Base-by-base conservation (phyloP, 306 rosid genomes). In the Benincasa hispida region DNA sequence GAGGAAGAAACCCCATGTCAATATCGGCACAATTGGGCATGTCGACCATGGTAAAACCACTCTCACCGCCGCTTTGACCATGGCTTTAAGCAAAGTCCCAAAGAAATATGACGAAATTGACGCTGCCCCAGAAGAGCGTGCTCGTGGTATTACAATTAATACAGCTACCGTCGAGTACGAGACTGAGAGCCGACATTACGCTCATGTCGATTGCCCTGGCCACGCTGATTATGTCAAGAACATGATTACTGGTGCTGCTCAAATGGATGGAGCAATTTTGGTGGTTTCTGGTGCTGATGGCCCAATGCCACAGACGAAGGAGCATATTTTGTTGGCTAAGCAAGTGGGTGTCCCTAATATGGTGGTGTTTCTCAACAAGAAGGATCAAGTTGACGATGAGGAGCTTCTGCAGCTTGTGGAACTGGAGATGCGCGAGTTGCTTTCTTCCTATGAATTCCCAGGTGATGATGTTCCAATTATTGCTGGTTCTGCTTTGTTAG, bases 111-210 rank as follows among this genome's bases (percentile, higher is more conserved):
- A 91, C 70, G 97, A 91, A 76, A 91, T 91, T 67, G 97, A 91
- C 75, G 95, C 95, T 35, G 97, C 97, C 59, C 97, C 97, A 0
- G 97, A 91, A 79, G 97, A 91, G 19, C 82, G 92, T 2, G 97
- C 97, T n/a, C 95, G 95, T 15, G 97, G 97, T 2, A 91, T 91
- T 80, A 91, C 97, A 65, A 91, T 91, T 62, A 91, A 91, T 73
- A 91, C 97, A n/a, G 97, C 97, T 86, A 89, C 95, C 18, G 97
- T 91, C 21, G 97, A 91, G 79, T 91, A 91, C 83, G 97, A 91
- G 82, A 91, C 97, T 4, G 92, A 87, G 87, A 91, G n/a, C 57
- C 91, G 97, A 21, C 97, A 91, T 83, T 91, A 91, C 6, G 75
- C 85, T 8, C 87, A 85, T 35, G 88, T 77, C 7, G 88, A 85